Conservation (phyloP, 176 grass and related monocot species). For the Lolium multiflorum region DNA sequence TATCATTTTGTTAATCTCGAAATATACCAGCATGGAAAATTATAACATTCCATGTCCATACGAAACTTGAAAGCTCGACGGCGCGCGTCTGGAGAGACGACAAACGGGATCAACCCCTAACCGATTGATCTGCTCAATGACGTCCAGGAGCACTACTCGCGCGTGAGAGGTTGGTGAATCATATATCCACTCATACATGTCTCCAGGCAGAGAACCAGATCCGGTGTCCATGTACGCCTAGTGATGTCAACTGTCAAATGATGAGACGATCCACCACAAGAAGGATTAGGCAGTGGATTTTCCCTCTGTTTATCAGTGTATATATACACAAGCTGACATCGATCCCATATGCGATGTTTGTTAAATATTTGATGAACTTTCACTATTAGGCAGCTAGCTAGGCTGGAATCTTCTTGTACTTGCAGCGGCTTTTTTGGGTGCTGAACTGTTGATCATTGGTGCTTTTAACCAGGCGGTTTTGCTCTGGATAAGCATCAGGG, state of each 20-base stretch:
- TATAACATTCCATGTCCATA: neutral
- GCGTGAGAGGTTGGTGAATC: conserved; percentile 43
- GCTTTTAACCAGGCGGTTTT: neutral
- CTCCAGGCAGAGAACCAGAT: conserved; percentile 49
- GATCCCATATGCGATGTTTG: neutral
- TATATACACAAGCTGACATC: neutral
- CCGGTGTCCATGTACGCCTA: conserved; percentile 17
- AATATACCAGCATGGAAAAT: neutral
- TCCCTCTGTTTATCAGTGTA: neutral
- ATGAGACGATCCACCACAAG: conserved; percentile 44
- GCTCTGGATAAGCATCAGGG: conserved; percentile 39
- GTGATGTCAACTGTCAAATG: conserved; percentile 49
- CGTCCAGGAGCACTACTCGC: conserved; percentile 43
- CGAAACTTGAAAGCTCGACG: neutral
- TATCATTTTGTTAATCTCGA: neutral
- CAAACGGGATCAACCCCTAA: conserved; percentile 30
- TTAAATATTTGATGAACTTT: conserved; percentile 17
- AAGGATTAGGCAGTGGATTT: conserved; percentile 4
- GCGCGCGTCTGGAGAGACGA: conserved; percentile 19
- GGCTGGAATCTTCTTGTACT: conserved; percentile 45
- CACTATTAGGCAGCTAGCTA: neutral
- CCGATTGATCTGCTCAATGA: conserved; percentile 41
- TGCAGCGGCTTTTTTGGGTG: conserved; percentile 38
- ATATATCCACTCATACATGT: conserved; percentile 37
- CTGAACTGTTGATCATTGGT: conserved; percentile 41